Base-by-base conservation (phyloP, 2,329 filamentous ascomycete genomes). In the Myriosclerotinia duriaeana region DNA sequence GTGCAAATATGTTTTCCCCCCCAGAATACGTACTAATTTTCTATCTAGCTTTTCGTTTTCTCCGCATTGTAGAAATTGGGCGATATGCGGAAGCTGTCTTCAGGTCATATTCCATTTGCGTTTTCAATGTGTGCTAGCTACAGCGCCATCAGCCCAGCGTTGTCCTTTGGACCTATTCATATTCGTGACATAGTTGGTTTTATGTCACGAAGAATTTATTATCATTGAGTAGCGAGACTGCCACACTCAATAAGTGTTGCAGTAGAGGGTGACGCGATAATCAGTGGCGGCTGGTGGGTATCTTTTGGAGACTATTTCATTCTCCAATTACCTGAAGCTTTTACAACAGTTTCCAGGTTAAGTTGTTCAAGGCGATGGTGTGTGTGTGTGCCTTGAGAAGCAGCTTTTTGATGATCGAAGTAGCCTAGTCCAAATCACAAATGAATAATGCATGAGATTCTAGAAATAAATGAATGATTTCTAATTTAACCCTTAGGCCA, bases 1-100 rank as follows among this genome's bases (percentile, higher is more conserved):
- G 26, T 9, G 42, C 12, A 50, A 8, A 4, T 17, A 36, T 34
- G 8, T 3, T 48, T 38, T 5, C 17, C 30, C 12, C 46, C 12
- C 46, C 30, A 61, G 34, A n/a, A 17, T 63, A 54, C 50, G 69
- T 75, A 65, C 73, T 68, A 62, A 48, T 36, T 44, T 14, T 15
- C 36, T 36, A 38, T 42, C 20, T 46, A 92, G 89, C 82, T 92
- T 74, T 92, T 92, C 79, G 89, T 92, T 73, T 92, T 92, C 79
- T 92, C 89, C 71, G 89, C 89, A 76, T 84, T 92, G 79, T 92
- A 86, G 76, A 77, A 71, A 71, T 70, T 69, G 66, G 66, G 44
- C 65, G 53, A 54, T 69, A 67, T 65, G 61, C 67, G 69, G 59
- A 73, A 73, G 71, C 68, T 68, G 69, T 72, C 71, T 73, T 71